Evolutionary conservation across 2,329 filamentous ascomycete species (phyloP).

Genomic region (Beauveria medogensis): DNA sequence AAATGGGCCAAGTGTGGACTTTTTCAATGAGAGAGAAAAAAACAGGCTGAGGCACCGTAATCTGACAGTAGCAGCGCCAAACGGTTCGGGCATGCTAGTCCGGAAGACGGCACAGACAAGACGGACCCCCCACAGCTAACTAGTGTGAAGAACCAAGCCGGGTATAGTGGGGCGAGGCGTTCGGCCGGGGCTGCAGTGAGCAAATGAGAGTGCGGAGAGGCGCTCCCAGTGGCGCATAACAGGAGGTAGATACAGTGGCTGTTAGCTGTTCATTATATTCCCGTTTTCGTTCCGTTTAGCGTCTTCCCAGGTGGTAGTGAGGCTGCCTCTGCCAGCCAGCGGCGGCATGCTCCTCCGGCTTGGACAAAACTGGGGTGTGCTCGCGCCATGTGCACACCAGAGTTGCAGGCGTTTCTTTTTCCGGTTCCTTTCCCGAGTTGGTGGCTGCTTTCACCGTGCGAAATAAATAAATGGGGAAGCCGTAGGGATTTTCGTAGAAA

Average conservation of each 20-base stretch:
- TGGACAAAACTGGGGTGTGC: not conserved
- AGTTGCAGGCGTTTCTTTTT: not conserved
- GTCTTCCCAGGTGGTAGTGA: not conserved
- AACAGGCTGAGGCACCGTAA: not conserved
- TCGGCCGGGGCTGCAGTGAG: not conserved
- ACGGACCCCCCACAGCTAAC: not conserved
- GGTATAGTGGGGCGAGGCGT: slow-evolving; percentile 2
- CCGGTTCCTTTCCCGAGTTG: not conserved
- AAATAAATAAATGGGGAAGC: too few relatives aligned
- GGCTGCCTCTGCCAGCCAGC: not conserved
- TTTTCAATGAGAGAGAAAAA: too few relatives aligned
- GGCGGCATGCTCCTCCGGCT: not conserved
- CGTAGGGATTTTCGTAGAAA: not conserved
- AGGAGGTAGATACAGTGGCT: not conserved
- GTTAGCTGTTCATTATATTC: not conserved
- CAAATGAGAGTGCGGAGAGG: not conserved
- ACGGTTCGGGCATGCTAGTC: not conserved
- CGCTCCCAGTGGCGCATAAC: not conserved
- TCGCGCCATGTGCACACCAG: not conserved
- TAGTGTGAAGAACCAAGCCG: not conserved
- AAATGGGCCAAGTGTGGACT: not conserved
- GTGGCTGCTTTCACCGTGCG: not conserved
- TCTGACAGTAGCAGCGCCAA: not conserved
- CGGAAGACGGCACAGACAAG: not conserved
- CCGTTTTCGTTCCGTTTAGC: not conserved